Percentiles rank a stretch among this genome's conserved stretches.
Conservation (phyloP, 1,284 basidiomycete genomes). For the Takashimella tepidaria region DNA sequence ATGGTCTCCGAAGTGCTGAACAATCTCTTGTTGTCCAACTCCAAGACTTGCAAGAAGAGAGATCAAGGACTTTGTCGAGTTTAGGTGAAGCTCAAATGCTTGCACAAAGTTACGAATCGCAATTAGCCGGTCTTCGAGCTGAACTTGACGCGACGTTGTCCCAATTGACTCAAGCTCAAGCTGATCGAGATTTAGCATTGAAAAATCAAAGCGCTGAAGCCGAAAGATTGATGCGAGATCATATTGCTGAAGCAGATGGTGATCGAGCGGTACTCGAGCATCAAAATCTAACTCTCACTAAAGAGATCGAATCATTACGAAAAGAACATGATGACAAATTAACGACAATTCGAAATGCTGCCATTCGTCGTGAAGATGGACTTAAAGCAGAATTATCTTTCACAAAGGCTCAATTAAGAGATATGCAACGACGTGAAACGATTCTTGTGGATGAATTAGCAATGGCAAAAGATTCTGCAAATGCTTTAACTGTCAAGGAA, state of each 20-base stretch:
- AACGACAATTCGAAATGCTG: conserved; percentile 37
- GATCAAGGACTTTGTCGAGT: conserved; percentile 61
- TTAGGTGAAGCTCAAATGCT: conserved; percentile 67
- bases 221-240: conserved; percentile 75
- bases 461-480: conserved; percentile 35
- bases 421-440: conserved; percentile 40
- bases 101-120: conserved; percentile 65
- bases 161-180: conserved; percentile 61
- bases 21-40: conserved; percentile 52
- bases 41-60: conserved; percentile 63
- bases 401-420: conserved; percentile 43
- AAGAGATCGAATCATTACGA: conserved; percentile 40
- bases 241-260: conserved; percentile 83
- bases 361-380: conserved; percentile 43
- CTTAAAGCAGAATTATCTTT: conserved; percentile 46
- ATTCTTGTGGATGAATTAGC: conserved; percentile 41
- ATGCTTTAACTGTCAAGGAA: conserved; percentile 28
- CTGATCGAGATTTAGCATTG: conserved; percentile 69
- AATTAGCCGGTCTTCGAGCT: conserved; percentile 53
- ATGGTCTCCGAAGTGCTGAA: conserved; percentile 56
- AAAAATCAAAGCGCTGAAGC: conserved; percentile 70
- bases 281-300: conserved; percentile 71
- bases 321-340: conserved; percentile 41
- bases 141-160: conserved; percentile 49
- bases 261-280: conserved; percentile 83